A percentile compares a stretch with the other conserved stretches of the same genome.
These are phyloP conservation scores for Tanacetum coccineum DNA, from an alignment of 129 eudicot species.

Conservation along the genomic window DNA sequence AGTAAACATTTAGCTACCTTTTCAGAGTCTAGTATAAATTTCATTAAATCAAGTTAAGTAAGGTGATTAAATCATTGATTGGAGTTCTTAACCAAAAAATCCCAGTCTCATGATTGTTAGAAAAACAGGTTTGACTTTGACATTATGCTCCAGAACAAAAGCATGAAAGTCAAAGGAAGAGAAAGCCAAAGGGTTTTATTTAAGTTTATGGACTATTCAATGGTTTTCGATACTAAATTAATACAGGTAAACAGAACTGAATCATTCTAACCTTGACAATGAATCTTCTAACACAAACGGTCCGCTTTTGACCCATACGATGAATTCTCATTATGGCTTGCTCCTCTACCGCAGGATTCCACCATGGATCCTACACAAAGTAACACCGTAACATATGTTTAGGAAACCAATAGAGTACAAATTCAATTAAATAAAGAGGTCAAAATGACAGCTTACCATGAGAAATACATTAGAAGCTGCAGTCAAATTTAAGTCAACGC, in stretches of 20 bases:
- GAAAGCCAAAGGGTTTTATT: too few species aligned
- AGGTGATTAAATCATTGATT: conserved; percentile 15
- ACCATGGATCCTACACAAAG: too few species aligned
- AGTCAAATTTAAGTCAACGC: conserved; percentile 89
- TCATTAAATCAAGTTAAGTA: not conserved
- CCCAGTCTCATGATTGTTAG: not conserved
- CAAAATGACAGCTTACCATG: conserved; percentile 47
- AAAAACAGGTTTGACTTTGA: conserved; percentile 20
- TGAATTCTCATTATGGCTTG: too few species aligned
- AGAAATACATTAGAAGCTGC: conserved; percentile 88
- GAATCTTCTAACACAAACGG: too few species aligned
- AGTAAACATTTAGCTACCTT: not conserved
- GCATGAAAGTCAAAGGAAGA: too few species aligned
- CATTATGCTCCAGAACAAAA: not conserved
- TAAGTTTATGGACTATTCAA: too few species aligned
- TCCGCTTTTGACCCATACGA: too few species aligned
- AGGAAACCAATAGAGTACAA: not conserved
- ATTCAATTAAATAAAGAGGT: not conserved
- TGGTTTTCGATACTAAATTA: too few species aligned
- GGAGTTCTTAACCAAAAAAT: not conserved
- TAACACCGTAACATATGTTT: too few species aligned
- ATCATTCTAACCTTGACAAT: too few species aligned
- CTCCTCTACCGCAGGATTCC: too few species aligned
- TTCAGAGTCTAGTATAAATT: not conserved
- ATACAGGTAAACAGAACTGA: too few species aligned